Conservation (phyloP, 768 basidiomycete species). For the Xerocomellus amylosporus region DNA sequence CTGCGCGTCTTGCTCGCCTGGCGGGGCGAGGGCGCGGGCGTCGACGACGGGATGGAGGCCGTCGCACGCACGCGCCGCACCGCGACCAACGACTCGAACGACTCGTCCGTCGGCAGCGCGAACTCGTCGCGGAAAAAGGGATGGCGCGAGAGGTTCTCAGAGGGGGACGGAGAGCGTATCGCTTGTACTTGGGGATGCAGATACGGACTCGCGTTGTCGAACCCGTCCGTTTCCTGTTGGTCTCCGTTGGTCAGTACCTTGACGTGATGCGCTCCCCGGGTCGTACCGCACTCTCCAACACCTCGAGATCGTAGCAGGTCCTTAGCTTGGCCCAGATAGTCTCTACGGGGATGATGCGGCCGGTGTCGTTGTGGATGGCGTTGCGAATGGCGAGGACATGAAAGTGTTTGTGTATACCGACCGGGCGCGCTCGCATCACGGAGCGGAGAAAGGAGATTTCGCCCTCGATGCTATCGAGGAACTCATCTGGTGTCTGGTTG, state of each 20-base stretch:
- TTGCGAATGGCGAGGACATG: slow-evolving; percentile 74
- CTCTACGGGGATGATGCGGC: slow-evolving; percentile 53
- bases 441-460: slow-evolving; percentile 86
- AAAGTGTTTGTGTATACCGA: slow-evolving; percentile 82
- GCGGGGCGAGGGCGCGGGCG: slow-evolving; percentile 55
- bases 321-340: slow-evolving; percentile 75
- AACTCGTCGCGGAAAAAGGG: slow-evolving; percentile 77
- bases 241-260: background rate
- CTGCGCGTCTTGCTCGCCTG: slow-evolving; percentile 37
- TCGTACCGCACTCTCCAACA: slow-evolving; percentile 59
- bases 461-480: slow-evolving; percentile 73
- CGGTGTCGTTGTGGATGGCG: slow-evolving; percentile 69
- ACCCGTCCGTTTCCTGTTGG: slow-evolving; percentile 43
- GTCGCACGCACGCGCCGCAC: slow-evolving; percentile 63
- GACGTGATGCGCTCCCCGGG: too few relatives aligned
- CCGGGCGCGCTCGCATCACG: slow-evolving; percentile 75
- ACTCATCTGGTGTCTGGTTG: slow-evolving; percentile 34
- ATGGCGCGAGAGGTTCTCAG: slow-evolving; percentile 64
- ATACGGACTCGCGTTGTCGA: slow-evolving; percentile 43
- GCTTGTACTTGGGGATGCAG: slow-evolving; percentile 32
- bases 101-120: slow-evolving; percentile 53
- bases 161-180: slow-evolving; percentile 64
- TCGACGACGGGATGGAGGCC: slow-evolving; percentile 49
- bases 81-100: slow-evolving; percentile 57
- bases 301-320: slow-evolving; percentile 71